Percentiles rank a stretch among this genome's conserved stretches.
Evolutionary conservation across 306 rosid genomes (phyloP).

Genomic region (Luffa aegyptiaca): DNA sequence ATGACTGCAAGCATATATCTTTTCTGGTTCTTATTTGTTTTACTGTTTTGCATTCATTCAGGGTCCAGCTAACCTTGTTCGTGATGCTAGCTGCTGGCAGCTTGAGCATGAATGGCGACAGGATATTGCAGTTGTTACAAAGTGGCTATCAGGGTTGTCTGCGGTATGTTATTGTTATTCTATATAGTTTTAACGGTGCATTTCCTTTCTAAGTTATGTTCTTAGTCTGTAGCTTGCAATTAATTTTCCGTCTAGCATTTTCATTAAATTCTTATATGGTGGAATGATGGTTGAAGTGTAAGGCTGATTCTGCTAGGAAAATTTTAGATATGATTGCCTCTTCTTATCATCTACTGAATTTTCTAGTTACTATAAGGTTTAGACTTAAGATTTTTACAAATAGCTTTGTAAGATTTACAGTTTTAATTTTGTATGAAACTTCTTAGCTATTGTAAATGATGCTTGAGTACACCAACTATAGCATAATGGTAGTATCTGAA

Average conservation of each 20-base stretch:
- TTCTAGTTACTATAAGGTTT: neutral
- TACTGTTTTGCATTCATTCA: conserved; percentile 25
- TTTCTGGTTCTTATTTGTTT: neutral
- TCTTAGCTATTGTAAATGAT: neutral
- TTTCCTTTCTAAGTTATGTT: neutral
- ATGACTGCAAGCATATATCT: neutral
- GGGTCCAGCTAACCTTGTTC: conserved; percentile 88
- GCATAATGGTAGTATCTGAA: neutral
- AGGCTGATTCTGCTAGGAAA: neutral
- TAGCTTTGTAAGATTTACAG: neutral
- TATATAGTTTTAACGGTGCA: conserved; percentile 2
- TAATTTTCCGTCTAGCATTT: neutral
- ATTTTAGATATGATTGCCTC: neutral
- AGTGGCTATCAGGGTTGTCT: conserved; percentile 96
- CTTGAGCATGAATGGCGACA: conserved; percentile 98
- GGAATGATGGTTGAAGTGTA: neutral
- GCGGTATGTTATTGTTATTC: conserved; percentile 42
- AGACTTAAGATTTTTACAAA: neutral
- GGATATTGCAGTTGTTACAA: conserved; percentile 98
- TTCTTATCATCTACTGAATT: neutral
- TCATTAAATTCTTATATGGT: neutral
- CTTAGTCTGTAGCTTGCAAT: neutral
- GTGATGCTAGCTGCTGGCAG: conserved; percentile 82
- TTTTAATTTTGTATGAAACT: neutral
- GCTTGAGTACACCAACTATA: neutral